A percentile compares a stretch with the other conserved stretches of the same genome.
These are phyloP conservation scores for Elaeis oleifera DNA, from an alignment of 202 grass and related monocot species.

Conservation along the genomic window DNA sequence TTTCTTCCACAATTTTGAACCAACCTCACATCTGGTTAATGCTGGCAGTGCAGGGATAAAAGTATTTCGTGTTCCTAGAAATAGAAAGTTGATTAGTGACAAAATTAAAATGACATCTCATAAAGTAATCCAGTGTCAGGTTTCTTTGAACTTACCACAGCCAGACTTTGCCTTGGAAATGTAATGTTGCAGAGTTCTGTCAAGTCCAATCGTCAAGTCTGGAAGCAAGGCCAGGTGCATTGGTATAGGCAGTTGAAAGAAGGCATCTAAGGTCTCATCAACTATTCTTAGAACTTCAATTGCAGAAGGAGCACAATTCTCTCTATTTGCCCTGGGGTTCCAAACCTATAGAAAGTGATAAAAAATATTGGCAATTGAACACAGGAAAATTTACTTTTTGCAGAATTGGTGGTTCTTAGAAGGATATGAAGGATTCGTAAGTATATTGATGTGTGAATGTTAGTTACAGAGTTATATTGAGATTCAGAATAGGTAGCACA, in stretches of 20 bases:
- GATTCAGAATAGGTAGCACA: too few relatives aligned
- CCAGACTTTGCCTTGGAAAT: constrained; percentile 79
- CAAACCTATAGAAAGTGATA: constrained; percentile 54
- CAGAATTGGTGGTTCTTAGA: too few relatives aligned
- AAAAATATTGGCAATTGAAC: too few relatives aligned
- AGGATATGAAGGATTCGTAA: too few relatives aligned
- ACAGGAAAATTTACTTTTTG: too few relatives aligned
- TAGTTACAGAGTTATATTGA: too few relatives aligned
- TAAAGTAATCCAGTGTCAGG: not conserved
- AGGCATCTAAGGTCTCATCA: constrained; percentile 94
- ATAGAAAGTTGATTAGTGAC: constrained; percentile 8
- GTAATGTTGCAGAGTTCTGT: constrained; percentile 79
- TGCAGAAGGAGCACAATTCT: constrained; percentile 68
- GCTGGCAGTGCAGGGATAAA: constrained; percentile 71
- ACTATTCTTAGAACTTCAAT: constrained; percentile 81
- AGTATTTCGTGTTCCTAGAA: constrained; percentile 57
- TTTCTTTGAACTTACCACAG: constrained; percentile 52
- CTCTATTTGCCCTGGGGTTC: constrained; percentile 81
- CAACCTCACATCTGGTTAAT: constrained; percentile 80
- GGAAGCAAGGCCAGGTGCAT: constrained; percentile 83
- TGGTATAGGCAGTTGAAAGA: constrained; percentile 82
- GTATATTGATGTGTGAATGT: too few relatives aligned
- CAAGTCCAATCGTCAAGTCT: constrained; percentile 65
- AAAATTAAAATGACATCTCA: not conserved
- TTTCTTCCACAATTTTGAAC: constrained; percentile 83